phyloP scores from a whole-genome alignment of 2,329 filamentous ascomycete species.

The Colletotrichum echinochloae region DNA sequence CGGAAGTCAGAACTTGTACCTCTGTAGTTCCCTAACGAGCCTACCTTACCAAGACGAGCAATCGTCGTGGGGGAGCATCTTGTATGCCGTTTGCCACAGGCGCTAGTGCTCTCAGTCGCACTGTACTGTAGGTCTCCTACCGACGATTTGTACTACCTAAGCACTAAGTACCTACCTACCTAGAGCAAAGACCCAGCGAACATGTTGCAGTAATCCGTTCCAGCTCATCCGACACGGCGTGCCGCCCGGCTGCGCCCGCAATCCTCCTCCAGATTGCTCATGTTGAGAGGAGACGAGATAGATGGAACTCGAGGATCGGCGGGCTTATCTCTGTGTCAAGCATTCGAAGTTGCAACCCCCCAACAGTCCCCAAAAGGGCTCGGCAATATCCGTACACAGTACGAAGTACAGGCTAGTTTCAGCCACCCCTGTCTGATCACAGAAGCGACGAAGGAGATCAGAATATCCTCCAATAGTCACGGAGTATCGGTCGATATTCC shows the following conservation, averaged over 20 bases:
- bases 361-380: neutral
- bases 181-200: neutral
- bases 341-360: neutral
- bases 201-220: too few species aligned
- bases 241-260: conserved; percentile 1
- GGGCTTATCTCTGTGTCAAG: conserved; percentile 23
- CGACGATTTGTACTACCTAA: too few species aligned
- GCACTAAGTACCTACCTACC: too few species aligned
- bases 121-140: neutral
- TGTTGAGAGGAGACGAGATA: neutral
- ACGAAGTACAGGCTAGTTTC: conserved; percentile 22
- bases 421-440: conserved; percentile 31
- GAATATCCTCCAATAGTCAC: conserved; percentile 20
- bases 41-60: neutral
- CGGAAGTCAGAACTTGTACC: conserved; percentile 30
- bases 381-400: conserved; percentile 5
- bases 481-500: neutral
- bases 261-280: conserved; percentile 2
- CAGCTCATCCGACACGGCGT: conserved; percentile 13
- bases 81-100: neutral
- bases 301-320: conserved; percentile 14
- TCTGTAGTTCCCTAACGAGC: neutral
- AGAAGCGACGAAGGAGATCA: conserved; percentile 7
- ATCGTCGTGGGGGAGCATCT: neutral
- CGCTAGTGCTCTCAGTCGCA: neutral